Conservation (phyloP, 345 rosid genomes). For the Sonneratia alba region DNA sequence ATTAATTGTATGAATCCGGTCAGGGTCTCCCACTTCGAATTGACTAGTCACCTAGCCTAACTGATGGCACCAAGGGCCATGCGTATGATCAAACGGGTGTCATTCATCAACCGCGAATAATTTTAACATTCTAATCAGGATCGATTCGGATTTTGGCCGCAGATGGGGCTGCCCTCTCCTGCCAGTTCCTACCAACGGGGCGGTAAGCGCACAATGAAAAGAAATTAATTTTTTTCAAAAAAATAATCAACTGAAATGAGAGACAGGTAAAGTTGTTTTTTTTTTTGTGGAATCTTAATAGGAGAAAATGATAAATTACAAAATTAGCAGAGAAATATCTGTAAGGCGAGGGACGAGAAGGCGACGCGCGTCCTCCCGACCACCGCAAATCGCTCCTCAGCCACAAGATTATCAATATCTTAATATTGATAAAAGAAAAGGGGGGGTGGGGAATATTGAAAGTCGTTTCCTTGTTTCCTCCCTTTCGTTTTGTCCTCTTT, state of each 20-base stretch:
- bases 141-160: too few species aligned
- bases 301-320: background rate
- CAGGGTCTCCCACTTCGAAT: background rate
- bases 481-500: background rate
- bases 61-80: background rate
- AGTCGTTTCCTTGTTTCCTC: background rate
- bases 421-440: background rate
- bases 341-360: background rate
- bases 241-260: too few species aligned
- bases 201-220: background rate
- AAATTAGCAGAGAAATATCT: conserved; percentile 13
- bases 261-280: too few species aligned
- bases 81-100: background rate
- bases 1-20: background rate
- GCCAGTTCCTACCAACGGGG: too few species aligned
- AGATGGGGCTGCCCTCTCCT: too few species aligned
- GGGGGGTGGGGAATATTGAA: too few species aligned
- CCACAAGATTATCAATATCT: conserved; percentile 19
- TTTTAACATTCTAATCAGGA: too few species aligned
- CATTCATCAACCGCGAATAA: too few species aligned
- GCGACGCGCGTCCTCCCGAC: conserved; percentile 14
- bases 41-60: too few species aligned
- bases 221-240: background rate
- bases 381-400: conserved; percentile 30
- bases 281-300: too few species aligned